Base-by-base conservation (phyloP, 257 asterid species). In the Salvia hispanica region DNA sequence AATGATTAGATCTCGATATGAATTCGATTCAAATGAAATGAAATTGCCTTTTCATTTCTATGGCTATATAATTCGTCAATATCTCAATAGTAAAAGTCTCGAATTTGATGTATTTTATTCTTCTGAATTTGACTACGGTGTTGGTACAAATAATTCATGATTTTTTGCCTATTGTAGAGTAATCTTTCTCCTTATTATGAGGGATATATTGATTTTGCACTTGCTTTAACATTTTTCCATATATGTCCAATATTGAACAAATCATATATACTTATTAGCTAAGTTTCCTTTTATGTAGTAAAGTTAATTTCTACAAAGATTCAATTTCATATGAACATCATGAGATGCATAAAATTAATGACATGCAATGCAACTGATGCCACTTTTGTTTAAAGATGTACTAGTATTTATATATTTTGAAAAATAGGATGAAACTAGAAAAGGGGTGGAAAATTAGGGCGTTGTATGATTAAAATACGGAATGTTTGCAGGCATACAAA, bases 401-500 rank as follows among this genome's bases (percentile, higher is more conserved):
- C n/a, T n/a, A n/a, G n/a, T n/a, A 51, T 16, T 16, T 51, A 18
- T 6, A 46, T 13, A 6, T 48, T 48, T n/a, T 48, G 25, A 48
- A 7, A 7, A 51, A 2, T 9, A 18, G 57, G n/a, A 16, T 51
- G 34, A 51, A 1, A 5, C 8, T 8, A 40, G 3, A 2, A 40
- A 40, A 40, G 9, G 9, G 45, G 45, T 9, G 9, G 9, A 40
- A 40, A 8, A 40, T 7, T 12, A 39, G 34, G 28, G 5, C 40
- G 51, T 31, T 52, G 14, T 7, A 43, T 59, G 57, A 59, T 25
- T 50, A 60, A 25, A 48, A 10, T 21, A 9, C 15, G 59, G 12
- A 11, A 31, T 54, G 7, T 58, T 12, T 62, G 44, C 77, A 88
- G 96, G 82, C 96, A 25, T 88, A 88, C 72, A 88, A 88, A 75